Evolutionary conservation across 306 rosid species (phyloP), one percentile per base, ranked within the genome.

Genomic region (Sicyos baderoa): DNA sequence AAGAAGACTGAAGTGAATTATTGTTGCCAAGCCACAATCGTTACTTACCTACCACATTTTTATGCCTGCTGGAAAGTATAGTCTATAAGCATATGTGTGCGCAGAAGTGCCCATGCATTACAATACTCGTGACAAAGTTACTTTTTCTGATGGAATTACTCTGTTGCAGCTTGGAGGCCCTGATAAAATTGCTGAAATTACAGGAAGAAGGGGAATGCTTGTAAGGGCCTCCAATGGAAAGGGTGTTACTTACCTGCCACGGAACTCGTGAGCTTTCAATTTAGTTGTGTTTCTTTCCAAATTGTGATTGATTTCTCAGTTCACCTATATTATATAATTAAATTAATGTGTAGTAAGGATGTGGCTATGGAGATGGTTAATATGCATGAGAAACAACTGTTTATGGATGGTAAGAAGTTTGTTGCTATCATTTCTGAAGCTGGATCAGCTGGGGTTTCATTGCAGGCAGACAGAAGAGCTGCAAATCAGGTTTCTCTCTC

Each of bases 121-220:
- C 71, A 40, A 13, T 66, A 21, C 22, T 47, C 13, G 40, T 6
- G 71, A 3, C 15, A 51, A 42, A 23, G 15, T 23, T 71, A 47
- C 73, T 54, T 32, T 45, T 52, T 48, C 68, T 74, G 49, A 67
- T 58, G 18, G n/a, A 42, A 50, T 59, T 61, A 47, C 52, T 70
- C 50, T 72, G 37, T 47, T 74, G 73, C 89, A 93, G 99, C 86
- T 93, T 54, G 97, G 99, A 62, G 99, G 99, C 50, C 99, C 99
- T 70, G 99, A 93, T 54, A 93, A 88, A 66, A 96, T 93, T 61
- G 91, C 97, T 54, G 99, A 93, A 84, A 86, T 93, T 73, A 93
- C 99, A 40, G 99, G 99, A 81, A 89, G 99, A 84, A 88, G 99
- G 78, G 99, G 99, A 76, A 93, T 93, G 99, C 94, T 93, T 79